Evolutionary conservation across 2,329 filamentous ascomycete genomes (phyloP).

Genomic region (Dendrostoma leiphaemia): DNA sequence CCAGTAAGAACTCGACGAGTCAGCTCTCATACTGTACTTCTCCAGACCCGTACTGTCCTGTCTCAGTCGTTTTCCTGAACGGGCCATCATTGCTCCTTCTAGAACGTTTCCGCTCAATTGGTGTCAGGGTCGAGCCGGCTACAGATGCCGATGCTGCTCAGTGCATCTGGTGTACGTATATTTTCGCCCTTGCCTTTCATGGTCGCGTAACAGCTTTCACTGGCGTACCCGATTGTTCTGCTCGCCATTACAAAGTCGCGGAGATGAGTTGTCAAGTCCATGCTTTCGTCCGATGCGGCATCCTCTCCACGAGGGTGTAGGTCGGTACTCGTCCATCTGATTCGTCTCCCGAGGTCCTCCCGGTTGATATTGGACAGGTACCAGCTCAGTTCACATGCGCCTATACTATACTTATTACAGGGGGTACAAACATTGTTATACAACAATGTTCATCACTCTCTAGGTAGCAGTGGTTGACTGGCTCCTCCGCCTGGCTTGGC

Average conservation of each 20-base stretch:
- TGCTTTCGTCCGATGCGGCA: not conserved
- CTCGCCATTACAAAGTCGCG: not conserved
- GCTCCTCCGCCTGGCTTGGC: too few relatives aligned
- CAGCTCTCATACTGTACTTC: constrained; percentile 6
- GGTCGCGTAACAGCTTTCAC: not conserved
- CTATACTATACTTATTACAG: too few relatives aligned
- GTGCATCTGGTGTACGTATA: too few relatives aligned
- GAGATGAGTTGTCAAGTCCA: not conserved
- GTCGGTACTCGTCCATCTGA: too few relatives aligned
- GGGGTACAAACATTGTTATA: too few relatives aligned
- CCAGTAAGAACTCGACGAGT: constrained; percentile 8
- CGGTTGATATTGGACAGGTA: too few relatives aligned
- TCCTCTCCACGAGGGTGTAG: not conserved
- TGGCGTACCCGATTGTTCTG: not conserved
- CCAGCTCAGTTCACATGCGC: too few relatives aligned
- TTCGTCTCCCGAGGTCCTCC: too few relatives aligned
- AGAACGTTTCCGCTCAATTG: constrained; percentile 1
- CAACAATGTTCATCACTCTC: too few relatives aligned
- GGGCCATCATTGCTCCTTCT: constrained; percentile 8
- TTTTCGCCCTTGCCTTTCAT: not conserved
- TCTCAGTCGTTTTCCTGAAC: constrained; percentile 5
- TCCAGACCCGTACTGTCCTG: constrained; percentile 4
- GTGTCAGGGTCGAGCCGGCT: not conserved
- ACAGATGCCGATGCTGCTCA: not conserved
- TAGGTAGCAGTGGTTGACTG: too few relatives aligned